Base-by-base conservation (phyloP, 2,329 filamentous ascomycete genomes). In the Passalora sequoiae region DNA sequence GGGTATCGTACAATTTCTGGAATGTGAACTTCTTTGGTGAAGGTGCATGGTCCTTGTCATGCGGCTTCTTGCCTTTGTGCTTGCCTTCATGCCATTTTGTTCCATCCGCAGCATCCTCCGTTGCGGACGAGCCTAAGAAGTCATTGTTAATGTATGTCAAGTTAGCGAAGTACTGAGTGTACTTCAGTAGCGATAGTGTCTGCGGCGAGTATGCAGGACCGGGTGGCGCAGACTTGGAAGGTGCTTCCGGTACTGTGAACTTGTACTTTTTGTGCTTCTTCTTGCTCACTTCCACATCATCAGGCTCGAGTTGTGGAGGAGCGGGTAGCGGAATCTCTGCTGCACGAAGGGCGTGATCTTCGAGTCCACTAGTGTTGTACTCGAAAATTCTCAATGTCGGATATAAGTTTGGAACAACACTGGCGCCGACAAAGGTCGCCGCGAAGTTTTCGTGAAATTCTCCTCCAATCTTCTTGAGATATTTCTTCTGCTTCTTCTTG, bases 121-220 rank as follows among this genome's bases (percentile, higher is more conserved):
- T 16, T n/a, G n/a, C n/a, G 1, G 41, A 24, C 6, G 40, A 24
- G 4, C 46, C 46, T 1, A 66, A 59, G 36, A 81, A 74, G 47
- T 85, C 78, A 56, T 89, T 86, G 67, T 97, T 94, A 66, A 95
- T 83, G 46, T 79, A 70, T 0, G 91, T 97, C n/a, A 98, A 70
- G 63, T 98, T 98, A 48, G 91, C 89, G 65, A 81, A 96, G 65
- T 94, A 96, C 59, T 98, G 92, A 3, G 81, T 88, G 65, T 88
- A 96, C 4, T 86, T 81, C 3, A 84, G 74, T 49, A 89, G 72
- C 0, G 87, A 86, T 27, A 97, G 72, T 0, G 86, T 72, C 62
- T 98, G 92, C 6, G 84, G 81, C 15, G 83, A 88, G 66, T 98
- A 97, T 6, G 87, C 92, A 0, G 92, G 92, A 0, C 92, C 92